These are phyloP conservation scores for Blepharisma stoltei DNA, from an alignment of 73 alveolate genomes.

Conservation along the genomic window DNA sequence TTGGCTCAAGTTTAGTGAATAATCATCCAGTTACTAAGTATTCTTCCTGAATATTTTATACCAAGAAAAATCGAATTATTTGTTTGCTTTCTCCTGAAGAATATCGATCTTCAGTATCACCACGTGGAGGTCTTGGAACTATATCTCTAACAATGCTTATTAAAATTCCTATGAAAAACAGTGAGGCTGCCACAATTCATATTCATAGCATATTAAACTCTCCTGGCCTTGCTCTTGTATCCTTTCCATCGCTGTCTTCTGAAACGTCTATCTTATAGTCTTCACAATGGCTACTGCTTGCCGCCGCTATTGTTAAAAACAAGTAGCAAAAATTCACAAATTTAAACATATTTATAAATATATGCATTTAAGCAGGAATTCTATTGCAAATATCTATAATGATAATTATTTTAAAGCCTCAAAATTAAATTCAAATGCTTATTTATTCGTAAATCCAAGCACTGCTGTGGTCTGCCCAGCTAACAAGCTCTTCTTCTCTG, in stretches of 20 bases:
- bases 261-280: too few relatives aligned
- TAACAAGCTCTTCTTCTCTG: conserved; percentile 80
- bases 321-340: too few relatives aligned
- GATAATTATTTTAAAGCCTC: too few relatives aligned
- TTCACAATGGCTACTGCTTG: too few relatives aligned
- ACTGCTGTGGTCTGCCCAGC: conserved; percentile 78
- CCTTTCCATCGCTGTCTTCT: not conserved
- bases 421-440: too few relatives aligned
- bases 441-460: conserved; percentile 91
- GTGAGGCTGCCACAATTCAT: not conserved
- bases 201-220: not conserved
- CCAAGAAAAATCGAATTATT: not conserved
- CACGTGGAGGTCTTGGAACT: not conserved
- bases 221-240: not conserved
- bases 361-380: too few relatives aligned
- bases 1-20: not conserved
- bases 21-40: not conserved
- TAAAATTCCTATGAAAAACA: not conserved
- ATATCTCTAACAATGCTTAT: not conserved
- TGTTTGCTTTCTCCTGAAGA: not conserved
- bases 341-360: too few relatives aligned
- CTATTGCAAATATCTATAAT: too few relatives aligned
- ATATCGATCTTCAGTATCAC: not conserved
- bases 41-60: not conserved
- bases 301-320: too few relatives aligned